These are phyloP conservation scores for Orbilia blumenaviensis DNA, from an alignment of 2,329 filamentous ascomycete genomes.

Conservation along the genomic window DNA sequence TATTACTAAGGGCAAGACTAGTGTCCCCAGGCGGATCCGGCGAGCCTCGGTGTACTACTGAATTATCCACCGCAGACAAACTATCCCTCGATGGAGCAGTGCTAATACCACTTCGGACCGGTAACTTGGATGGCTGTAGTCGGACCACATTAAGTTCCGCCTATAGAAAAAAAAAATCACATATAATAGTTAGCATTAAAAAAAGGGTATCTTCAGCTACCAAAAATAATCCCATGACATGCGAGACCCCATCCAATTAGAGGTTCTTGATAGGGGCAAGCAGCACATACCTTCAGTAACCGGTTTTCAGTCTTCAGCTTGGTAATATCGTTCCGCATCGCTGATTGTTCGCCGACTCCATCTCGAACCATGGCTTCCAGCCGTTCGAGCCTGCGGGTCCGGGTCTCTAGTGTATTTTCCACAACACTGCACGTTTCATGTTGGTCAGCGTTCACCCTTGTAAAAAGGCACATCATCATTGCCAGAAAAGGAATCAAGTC, in stretches of 20 bases:
- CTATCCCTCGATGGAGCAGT: slow-evolving; percentile 39
- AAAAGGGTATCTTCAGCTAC: background rate
- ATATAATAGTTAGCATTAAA: slow-evolving; percentile 6
- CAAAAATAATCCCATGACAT: slow-evolving; percentile 6
- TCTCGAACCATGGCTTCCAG: slow-evolving; percentile 82
- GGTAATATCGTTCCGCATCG: slow-evolving; percentile 64
- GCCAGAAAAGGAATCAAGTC: slow-evolving; percentile 12
- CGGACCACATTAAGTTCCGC: slow-evolving; percentile 52
- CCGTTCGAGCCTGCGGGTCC: slow-evolving; percentile 84
- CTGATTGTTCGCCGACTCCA: slow-evolving; percentile 66
- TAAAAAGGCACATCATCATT: slow-evolving; percentile 16
- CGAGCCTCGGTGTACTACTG: slow-evolving; percentile 53
- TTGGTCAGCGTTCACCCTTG: slow-evolving; percentile 44
- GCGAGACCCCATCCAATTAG: background rate
- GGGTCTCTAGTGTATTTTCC: slow-evolving; percentile 79
- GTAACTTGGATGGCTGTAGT: slow-evolving; percentile 49
- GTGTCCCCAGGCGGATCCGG: slow-evolving; percentile 58
- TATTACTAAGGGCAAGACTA: slow-evolving; percentile 59
- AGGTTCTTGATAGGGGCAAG: background rate
- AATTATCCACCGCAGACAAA: slow-evolving; percentile 28
- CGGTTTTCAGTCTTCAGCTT: slow-evolving; percentile 71
- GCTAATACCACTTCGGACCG: slow-evolving; percentile 34
- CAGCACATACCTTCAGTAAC: slow-evolving; percentile 67
- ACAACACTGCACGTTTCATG: slow-evolving; percentile 61
- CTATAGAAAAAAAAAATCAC: slow-evolving; percentile 11